Percentiles rank a stretch among this genome's conserved stretches.
Conservation (phyloP, 495 filamentous ascomycete species). For the Trichocladium uniseriatum region DNA sequence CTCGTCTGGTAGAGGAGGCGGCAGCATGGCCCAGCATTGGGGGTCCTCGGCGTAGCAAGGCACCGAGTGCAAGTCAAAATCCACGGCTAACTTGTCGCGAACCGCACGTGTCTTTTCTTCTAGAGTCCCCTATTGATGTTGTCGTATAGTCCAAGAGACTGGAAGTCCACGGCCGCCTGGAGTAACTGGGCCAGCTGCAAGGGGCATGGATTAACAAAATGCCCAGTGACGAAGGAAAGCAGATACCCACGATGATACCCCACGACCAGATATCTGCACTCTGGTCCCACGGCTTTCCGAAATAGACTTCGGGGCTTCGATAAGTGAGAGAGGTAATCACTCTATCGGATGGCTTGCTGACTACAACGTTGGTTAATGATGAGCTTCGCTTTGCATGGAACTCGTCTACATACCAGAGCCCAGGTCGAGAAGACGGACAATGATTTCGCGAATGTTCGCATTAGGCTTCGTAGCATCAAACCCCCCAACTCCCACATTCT, state of each 20-base stretch:
- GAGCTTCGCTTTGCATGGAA: no score
- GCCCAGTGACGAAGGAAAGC: neutral
- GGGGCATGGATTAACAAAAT: neutral
- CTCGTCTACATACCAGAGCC: no score
- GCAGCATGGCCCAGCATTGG: neutral
- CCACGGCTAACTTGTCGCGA: neutral
- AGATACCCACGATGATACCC: neutral
- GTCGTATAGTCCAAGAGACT: neutral
- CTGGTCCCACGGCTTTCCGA: neutral
- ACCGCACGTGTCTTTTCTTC: neutral
- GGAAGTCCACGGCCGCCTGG: neutral
- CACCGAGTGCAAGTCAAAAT: neutral
- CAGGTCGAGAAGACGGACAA: no score
- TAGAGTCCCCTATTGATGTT: neutral
- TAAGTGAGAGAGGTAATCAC: neutral
- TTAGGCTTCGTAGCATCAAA: no score
- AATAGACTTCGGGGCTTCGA: neutral
- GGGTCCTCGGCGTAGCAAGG: neutral
- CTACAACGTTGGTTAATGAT: neutral
- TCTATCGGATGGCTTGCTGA: neutral
- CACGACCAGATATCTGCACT: constrained; percentile 1
- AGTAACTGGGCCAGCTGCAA: neutral
- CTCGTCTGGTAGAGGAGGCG: neutral
- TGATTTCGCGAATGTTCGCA: no score
- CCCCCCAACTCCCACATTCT: no score